phyloP scores from a whole-genome alignment of 805 yeast genomes.

The Lipomyces anomalus region DNA sequence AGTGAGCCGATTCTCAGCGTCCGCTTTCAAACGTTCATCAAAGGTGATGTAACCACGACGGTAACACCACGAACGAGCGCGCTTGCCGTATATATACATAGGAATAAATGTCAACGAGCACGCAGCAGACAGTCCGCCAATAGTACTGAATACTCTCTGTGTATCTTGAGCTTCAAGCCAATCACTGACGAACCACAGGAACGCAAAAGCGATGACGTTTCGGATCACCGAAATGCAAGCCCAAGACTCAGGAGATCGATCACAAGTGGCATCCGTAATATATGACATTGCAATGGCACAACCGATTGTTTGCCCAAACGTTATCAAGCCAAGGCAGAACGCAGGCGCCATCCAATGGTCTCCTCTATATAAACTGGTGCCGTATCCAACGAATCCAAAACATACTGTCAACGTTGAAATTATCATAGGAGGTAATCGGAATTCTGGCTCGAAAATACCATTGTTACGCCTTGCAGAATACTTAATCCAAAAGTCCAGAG shows the following conservation, averaged over 20 bases:
- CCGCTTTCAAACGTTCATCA: not conserved
- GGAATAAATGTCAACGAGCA: conserved; percentile 1
- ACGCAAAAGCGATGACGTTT: conserved; percentile 2
- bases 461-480: not conserved
- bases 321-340: not conserved
- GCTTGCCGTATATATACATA: conserved; percentile 3
- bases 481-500: not conserved
- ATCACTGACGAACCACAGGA: conserved; percentile 5
- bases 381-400: not conserved
- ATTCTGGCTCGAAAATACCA: not conserved
- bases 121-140: not conserved
- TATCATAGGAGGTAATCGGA: not conserved
- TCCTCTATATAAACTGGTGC: not conserved
- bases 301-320: not conserved
- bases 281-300: not conserved
- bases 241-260: conserved; percentile 4
- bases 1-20: no score
- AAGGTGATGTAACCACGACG: not conserved
- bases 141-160: conserved; percentile 1
- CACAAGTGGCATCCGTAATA: conserved; percentile 3
- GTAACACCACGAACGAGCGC: conserved; percentile 1
- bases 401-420: not conserved
- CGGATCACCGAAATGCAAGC: conserved; percentile 3
- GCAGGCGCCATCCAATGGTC: not conserved
- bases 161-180: conserved; percentile 4